Evolutionary conservation across 208 protist species (phyloP), one percentile per base, ranked within the genome.

Genomic region (Crithidia bombi): DNA sequence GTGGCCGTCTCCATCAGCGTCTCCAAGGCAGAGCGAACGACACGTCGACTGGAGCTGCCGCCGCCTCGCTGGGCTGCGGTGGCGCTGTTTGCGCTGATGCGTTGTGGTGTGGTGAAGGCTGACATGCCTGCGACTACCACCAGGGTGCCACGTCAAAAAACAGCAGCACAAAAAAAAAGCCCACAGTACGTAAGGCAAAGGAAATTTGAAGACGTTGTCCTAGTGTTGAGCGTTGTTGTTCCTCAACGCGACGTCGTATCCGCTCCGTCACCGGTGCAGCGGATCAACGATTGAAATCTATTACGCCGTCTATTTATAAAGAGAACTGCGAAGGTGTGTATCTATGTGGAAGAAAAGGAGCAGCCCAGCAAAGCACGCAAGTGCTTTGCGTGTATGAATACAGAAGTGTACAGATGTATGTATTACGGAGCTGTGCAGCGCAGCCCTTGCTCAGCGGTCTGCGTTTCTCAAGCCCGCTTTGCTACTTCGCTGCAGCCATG

Each of bases 1-100:
- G 89, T 84, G 9, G 82, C 61, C 1, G 81, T 83, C 4, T 91
- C 83, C 52, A 83, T 72, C 38, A 94, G 63, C 36, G 78, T 49
- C 71, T 94, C 89, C 12, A 94, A 73, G 0, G 89, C 89, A 11
- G 89, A 94, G 26, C 85, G 89, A n/a, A 91, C 79, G 12, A 91
- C 83, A 15, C 85, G 85, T 19, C 78, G 73, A 25, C 75, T 62
- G 44, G 70, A 82, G 55, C 70, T 82, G 25, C 54, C 63, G 14
- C 73, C 72, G 25, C 59, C 54, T 30, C 59, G 50, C 55, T 64
- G 38, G 43, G 51, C 25, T 7, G 38, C 51, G 5, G 39, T 21
- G 4, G 55, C 49, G 7, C 44, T 4, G 15, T 54, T 3, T 15
- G 62, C 38, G 47, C 36, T 54, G 19, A 14, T 17, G n/a, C 68